A percentile compares a stretch with the other conserved stretches of the same genome.
Evolutionary conservation across 1,139 yeast genomes (phyloP).

Genomic region (Protomyces inouyei): DNA sequence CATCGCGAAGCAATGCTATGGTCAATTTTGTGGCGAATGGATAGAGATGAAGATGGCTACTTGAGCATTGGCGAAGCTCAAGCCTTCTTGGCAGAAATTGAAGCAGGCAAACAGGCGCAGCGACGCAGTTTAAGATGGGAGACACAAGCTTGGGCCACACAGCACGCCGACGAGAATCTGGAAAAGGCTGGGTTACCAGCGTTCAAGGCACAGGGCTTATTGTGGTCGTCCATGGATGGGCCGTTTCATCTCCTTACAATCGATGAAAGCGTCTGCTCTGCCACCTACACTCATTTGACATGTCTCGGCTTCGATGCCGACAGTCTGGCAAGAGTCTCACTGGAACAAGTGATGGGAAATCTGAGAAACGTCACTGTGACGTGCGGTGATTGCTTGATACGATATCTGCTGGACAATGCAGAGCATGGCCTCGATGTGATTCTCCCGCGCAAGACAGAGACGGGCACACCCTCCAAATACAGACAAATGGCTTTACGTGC

Average conservation of each 20-base stretch:
- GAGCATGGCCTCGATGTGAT: neutral
- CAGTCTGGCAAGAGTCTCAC: neutral
- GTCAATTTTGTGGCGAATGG: neutral
- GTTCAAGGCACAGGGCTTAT: neutral
- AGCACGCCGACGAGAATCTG: neutral
- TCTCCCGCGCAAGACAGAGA: neutral
- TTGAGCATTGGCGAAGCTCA: neutral
- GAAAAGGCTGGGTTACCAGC: neutral
- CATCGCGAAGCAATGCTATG: constrained; percentile 13
- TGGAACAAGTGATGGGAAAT: neutral
- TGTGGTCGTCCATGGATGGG: constrained; percentile 1
- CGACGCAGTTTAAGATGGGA: neutral
- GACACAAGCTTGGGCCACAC: neutral
- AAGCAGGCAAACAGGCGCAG: neutral
- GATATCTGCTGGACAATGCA: neutral
- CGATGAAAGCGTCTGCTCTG: neutral
- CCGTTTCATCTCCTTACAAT: neutral
- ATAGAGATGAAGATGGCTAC: constrained; percentile 1
- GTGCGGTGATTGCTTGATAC: constrained; percentile 4
- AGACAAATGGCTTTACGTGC: neutral
- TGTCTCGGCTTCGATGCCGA: neutral
- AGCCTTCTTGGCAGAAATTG: neutral
- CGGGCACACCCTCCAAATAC: neutral
- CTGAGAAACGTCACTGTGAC: neutral
- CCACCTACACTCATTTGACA: neutral